Evolutionary conservation across 768 basidiomycete species (phyloP), one percentile per base, ranked within the genome.

Genomic region (Neoboletus brunneissimus): DNA sequence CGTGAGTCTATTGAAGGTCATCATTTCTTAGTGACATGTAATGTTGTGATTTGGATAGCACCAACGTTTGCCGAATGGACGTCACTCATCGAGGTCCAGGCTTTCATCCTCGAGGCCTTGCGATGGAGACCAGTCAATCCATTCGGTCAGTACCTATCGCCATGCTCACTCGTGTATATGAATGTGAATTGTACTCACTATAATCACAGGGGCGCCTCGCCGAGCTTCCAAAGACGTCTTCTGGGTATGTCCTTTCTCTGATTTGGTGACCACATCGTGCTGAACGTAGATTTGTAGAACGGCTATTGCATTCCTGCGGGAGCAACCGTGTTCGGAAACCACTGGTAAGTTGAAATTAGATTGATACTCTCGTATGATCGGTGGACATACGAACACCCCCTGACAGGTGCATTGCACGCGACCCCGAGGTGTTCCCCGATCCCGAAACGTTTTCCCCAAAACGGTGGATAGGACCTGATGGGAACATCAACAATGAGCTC

Each of bases 381-480:
- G 32, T 32, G 1, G 37, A 25, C 25, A 10, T 5, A 37, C 44
- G 8, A 1, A 23, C 15, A 4, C 15, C 7, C 3, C 11, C 3
- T n/a, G 7, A n/a, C 10, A 69, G 67, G 68, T 51, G 37, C 40
- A 67, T 69, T 15, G 58, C 60, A 5, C 64, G 64, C 2, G 68
- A 69, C 43, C 68, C 68, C 7, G 57, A 65, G 0, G 64, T 60
- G 8, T 69, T 69, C 52, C 68, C 68, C 0, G 56, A 70, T 3
- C 66, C 84, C 1, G 81, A 87, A 53, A 61, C 29, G 15, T 86
- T 87, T 65, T 70, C 79, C 35, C 84, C 84, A 1, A 76, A 79
- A 56, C 73, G 85, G 16, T 87, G 85, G 84, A 54, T 85, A 18
- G 60, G 53, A 37, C 55, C 60, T 9, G 72, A 81, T 0, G 79